Evolutionary conservation across 2,329 filamentous ascomycete genomes (phyloP), one percentile per base, ranked within the genome.

Genomic region (Knufia petricola): DNA sequence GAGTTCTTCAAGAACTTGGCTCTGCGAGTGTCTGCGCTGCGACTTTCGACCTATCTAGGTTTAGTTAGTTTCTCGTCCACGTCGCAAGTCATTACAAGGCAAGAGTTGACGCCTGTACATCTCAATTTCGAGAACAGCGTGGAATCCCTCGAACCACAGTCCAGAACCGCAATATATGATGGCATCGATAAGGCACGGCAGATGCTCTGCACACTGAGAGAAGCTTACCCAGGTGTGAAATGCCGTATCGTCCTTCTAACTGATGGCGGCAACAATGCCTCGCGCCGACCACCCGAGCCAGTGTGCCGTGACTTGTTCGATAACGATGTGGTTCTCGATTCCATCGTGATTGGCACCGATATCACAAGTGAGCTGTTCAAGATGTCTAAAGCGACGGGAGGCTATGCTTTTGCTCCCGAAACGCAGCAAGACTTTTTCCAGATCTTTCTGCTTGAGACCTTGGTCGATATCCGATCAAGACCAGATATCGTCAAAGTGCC

Each of bases 191-290:
- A 46, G 30, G 28, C 42, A 7, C n/a, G 19, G 12, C 9, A 24
- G 13, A 46, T 46, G 42, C 42, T 46, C 30, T 46, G 28, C 21
- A 26, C 19, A 23, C 19, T 46, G n/a, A 34, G 20, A 17, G 15
- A 36, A 12, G 17, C 19, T 8, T 19, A 62, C 49, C 64, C 64
- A 1, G 50, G 57, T 2, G 63, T 63, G 6, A 61, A 62, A 55
- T 61, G 64, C 48, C 59, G 66, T 6, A 65, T 68, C 24, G 61
- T 68, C 23, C 61, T 61, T 30, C 58, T 68, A 21, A 64, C 61
- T 8, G 66, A 69, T 46, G 66, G 66, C 2, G 42, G 54, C 7
- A 63, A 67, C 48, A 69, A 60, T 6, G 63, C 58, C 21, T 66
- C 63, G 1, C 48, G 34, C 6, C 55, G 56, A 17, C 51, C 31